Percentiles rank a stretch among this genome's conserved stretches.
Conservation (phyloP, 768 basidiomycete species). For the Nidularia pulvinata region DNA sequence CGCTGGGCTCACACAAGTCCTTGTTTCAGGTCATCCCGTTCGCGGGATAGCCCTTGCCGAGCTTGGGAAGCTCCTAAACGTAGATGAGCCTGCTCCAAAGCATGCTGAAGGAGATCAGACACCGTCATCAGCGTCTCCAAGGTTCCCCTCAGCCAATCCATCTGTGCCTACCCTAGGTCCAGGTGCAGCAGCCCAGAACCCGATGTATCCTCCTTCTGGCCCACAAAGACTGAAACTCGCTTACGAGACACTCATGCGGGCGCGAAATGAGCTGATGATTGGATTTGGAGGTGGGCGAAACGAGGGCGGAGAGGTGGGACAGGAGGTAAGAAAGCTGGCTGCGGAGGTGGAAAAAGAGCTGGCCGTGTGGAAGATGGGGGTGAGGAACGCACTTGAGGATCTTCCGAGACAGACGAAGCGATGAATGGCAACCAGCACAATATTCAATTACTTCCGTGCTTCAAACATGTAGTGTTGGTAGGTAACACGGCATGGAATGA, state of each 20-base stretch:
- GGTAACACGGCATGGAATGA: too few species aligned
- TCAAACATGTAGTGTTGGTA: too few species aligned
- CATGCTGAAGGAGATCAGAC: conserved; percentile 3
- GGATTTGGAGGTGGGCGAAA: conserved; percentile 68
- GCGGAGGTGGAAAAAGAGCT: conserved; percentile 74
- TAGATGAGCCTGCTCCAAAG: conserved; percentile 66
- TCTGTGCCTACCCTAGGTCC: conserved; percentile 3
- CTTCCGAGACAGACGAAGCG: too few species aligned
- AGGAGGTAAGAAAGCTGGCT: conserved; percentile 55
- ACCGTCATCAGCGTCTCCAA: conserved; percentile 8
- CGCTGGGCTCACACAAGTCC: conserved; percentile 50
- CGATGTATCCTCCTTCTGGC: conserved; percentile 66
- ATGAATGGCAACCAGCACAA: too few species aligned
- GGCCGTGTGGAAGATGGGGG: conserved; percentile 63
- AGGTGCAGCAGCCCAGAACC: conserved; percentile 5
- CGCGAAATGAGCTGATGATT: conserved; percentile 57
- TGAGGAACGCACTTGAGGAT: conserved; percentile 38
- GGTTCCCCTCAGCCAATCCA: not conserved
- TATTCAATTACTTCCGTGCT: too few species aligned
- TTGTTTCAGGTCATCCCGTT: conserved; percentile 73
- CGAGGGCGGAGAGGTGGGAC: conserved; percentile 74
- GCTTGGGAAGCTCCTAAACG: conserved; percentile 77
- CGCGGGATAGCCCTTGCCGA: conserved; percentile 77
- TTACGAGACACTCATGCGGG: conserved; percentile 60
- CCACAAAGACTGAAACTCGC: conserved; percentile 62